Percentiles rank a stretch among this genome's conserved stretches.
These are phyloP conservation scores for Paracamarosporium sp. DNA, from an alignment of 2,329 filamentous ascomycete species.

Conservation along the genomic window DNA sequence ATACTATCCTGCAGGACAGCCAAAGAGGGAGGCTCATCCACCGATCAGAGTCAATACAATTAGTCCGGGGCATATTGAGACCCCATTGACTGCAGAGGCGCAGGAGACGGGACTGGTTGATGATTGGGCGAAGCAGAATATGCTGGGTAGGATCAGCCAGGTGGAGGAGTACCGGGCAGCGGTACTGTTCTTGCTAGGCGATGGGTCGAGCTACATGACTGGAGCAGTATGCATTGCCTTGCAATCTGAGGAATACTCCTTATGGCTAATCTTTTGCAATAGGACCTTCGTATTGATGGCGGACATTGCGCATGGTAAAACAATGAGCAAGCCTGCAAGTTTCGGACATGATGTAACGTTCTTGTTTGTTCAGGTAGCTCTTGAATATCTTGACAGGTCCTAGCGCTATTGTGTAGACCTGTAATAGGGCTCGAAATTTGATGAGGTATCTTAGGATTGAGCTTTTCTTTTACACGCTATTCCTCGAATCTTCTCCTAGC, in stretches of 20 bases:
- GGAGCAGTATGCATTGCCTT: constrained; percentile 39
- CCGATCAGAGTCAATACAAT: constrained; percentile 60
- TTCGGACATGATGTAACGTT: background rate
- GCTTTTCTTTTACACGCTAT: too few species aligned
- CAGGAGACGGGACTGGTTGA: constrained; percentile 38
- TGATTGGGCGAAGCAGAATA: constrained; percentile 39
- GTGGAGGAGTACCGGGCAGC: constrained; percentile 31
- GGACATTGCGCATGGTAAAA: constrained; percentile 47
- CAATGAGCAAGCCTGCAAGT: background rate
- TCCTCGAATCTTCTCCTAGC: too few species aligned
- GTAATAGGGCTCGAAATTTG: too few species aligned
- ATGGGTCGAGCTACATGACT: constrained; percentile 69
- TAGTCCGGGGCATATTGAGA: constrained; percentile 62
- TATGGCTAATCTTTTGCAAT: background rate
- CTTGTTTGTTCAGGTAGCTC: background rate
- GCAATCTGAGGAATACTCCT: background rate
- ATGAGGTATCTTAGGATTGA: too few species aligned
- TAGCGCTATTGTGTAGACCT: too few species aligned
- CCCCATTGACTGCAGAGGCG: constrained; percentile 41
- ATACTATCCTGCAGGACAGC: constrained; percentile 17
- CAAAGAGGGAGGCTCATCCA: constrained; percentile 29
- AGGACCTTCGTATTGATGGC: constrained; percentile 52
- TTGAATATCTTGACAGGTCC: too few species aligned
- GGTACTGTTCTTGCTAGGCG: constrained; percentile 38
- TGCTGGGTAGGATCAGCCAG: constrained; percentile 44